phyloP scores from a whole-genome alignment of 106 monocot species.

The Cymbidium sinense region DNA sequence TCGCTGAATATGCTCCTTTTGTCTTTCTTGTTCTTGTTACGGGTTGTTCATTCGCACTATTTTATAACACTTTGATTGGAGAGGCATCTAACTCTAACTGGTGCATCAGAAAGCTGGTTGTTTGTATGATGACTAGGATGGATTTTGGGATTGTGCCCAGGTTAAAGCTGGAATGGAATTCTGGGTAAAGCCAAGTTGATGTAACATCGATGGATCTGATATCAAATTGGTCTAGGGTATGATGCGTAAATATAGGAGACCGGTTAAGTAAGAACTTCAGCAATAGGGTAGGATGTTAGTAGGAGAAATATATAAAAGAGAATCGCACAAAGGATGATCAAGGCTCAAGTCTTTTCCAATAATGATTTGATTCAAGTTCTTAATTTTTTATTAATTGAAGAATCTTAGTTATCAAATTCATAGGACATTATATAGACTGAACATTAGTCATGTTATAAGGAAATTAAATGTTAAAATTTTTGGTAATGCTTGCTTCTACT shows the following conservation, averaged over 20 bases:
- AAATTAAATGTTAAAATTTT: too few species aligned
- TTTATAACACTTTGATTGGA: background rate
- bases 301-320: background rate
- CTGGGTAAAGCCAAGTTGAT: background rate
- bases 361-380: too few species aligned
- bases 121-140: background rate
- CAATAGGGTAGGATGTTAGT: background rate
- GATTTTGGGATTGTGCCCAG: background rate
- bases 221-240: background rate
- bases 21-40: background rate
- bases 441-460: too few species aligned
- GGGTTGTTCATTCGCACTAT: background rate
- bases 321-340: background rate
- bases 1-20: background rate
- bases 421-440: too few species aligned
- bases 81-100: constrained; percentile 1
- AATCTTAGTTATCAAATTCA: too few species aligned
- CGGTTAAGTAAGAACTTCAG: background rate
- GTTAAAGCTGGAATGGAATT: background rate
- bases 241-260: background rate
- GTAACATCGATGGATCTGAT: background rate
- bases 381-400: too few species aligned
- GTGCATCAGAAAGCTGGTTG: background rate
- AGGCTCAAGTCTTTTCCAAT: background rate
- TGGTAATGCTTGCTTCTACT: too few species aligned